These are phyloP conservation scores for Exophiala dermatitidis DNA, from an alignment of 2,329 filamentous ascomycete species.

Conservation along the genomic window DNA sequence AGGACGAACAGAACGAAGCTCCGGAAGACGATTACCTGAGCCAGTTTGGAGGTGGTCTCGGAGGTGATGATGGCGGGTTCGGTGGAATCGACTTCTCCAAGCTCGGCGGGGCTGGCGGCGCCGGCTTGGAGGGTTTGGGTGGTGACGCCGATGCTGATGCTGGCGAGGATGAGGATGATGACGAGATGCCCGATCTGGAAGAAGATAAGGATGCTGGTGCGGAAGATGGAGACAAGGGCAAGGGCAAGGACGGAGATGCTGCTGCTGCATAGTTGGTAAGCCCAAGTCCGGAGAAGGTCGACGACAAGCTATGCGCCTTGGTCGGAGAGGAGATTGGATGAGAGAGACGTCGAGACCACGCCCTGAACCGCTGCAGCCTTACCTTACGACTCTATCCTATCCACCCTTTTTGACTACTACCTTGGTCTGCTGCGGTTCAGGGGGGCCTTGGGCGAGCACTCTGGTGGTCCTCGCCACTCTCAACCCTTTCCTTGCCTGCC, in stretches of 20 bases:
- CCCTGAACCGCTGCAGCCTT: background rate
- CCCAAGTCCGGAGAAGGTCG: no score
- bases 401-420: background rate
- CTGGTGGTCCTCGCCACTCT: background rate
- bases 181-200: conserved; percentile 29
- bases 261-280: background rate
- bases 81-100: conserved; percentile 81
- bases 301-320: background rate
- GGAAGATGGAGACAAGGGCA: conserved; percentile 28
- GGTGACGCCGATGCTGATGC: conserved; percentile 50
- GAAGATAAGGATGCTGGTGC: conserved; percentile 40
- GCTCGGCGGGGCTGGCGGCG: conserved; percentile 55
- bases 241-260: conserved; percentile 27
- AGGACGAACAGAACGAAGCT: conserved; percentile 94
- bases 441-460: background rate
- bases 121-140: conserved; percentile 34
- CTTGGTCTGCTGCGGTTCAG: no score
- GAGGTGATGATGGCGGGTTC: conserved; percentile 44
- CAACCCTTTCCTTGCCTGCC: background rate
- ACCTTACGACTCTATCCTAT: background rate
- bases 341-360: background rate
- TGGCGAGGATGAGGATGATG: conserved; percentile 48
- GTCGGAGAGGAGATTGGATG: background rate
- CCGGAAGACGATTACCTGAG: conserved; percentile 64
- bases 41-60: conserved; percentile 49